phyloP scores from a whole-genome alignment of 495 filamentous ascomycete genomes.

The Acidiella bohemica region DNA sequence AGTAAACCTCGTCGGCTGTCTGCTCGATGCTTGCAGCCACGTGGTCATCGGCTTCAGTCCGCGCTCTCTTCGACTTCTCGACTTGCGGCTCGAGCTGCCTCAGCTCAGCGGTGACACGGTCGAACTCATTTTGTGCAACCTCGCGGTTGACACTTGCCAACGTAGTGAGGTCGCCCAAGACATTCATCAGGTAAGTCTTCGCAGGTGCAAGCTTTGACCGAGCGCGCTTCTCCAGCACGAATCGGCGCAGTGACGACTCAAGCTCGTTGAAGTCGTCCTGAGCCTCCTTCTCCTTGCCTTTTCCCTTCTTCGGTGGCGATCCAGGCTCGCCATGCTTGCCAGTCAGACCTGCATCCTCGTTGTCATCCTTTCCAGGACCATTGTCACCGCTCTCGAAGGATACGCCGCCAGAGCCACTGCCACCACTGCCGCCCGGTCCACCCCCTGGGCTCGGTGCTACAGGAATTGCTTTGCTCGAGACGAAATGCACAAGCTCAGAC shows the following conservation, averaged over 20 bases:
- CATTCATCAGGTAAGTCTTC: slow-evolving; percentile 89
- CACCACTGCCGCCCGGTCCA: slow-evolving; percentile 35
- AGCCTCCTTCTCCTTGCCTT: slow-evolving; percentile 81
- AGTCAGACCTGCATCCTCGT: slow-evolving; percentile 32
- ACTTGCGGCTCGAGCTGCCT: slow-evolving; percentile 71
- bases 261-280: slow-evolving; percentile 76
- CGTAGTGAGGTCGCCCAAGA: slow-evolving; percentile 69
- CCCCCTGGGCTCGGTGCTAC: slow-evolving; percentile 41
- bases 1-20: slow-evolving; percentile 71
- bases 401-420: slow-evolving; percentile 37
- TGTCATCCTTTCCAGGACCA: slow-evolving; percentile 43
- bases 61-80: slow-evolving; percentile 70
- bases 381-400: slow-evolving; percentile 25
- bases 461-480: slow-evolving; percentile 89
- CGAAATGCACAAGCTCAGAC: slow-evolving; percentile 87
- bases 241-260: slow-evolving; percentile 76
- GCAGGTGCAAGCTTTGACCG: slow-evolving; percentile 91
- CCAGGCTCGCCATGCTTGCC: slow-evolving; percentile 36
- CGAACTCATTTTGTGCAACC: slow-evolving; percentile 71
- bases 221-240: slow-evolving; percentile 91
- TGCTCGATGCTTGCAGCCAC: slow-evolving; percentile 72
- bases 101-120: slow-evolving; percentile 68
- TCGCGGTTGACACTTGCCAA: slow-evolving; percentile 80
- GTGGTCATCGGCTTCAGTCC: slow-evolving; percentile 64
- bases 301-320: slow-evolving; percentile 56